Evolutionary conservation across 768 basidiomycete genomes (phyloP).

Genomic region (Rhizopogon vinicolor): DNA sequence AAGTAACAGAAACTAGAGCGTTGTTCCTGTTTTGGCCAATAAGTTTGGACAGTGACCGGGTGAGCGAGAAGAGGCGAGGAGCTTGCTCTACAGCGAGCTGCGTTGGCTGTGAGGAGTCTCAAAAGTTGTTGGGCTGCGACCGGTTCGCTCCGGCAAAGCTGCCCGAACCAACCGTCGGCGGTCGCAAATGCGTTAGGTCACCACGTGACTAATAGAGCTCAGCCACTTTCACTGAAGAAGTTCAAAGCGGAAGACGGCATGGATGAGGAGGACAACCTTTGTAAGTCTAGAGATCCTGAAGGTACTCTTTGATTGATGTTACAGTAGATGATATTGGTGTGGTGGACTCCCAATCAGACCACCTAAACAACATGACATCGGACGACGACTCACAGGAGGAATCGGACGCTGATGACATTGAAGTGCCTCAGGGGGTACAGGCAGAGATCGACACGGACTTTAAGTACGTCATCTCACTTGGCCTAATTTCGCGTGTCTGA

Average conservation of each 20-base stretch:
- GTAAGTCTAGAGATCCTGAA: slow-evolving; percentile 36
- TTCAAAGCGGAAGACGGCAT: background rate
- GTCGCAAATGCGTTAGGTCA: background rate
- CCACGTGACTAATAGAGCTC: background rate
- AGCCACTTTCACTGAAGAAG: too few species aligned
- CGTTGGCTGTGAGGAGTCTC: too few species aligned
- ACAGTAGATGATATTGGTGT: slow-evolving; percentile 35
- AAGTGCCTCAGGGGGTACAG: slow-evolving; percentile 27
- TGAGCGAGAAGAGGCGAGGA: too few species aligned
- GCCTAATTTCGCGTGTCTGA: background rate
- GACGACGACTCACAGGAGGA: slow-evolving; percentile 1
- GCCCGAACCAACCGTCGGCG: background rate
- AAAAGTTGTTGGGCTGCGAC: too few species aligned
- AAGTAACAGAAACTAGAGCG: too few species aligned
- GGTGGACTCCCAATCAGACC: slow-evolving; percentile 31
- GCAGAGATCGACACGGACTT: slow-evolving; percentile 54
- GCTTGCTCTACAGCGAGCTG: too few species aligned
- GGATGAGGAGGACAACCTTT: slow-evolving; percentile 10
- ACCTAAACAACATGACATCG: background rate
- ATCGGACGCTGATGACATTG: slow-evolving; percentile 25
- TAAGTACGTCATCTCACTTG: slow-evolving; percentile 32
- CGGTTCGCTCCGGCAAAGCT: too few species aligned
- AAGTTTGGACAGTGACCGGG: too few species aligned
- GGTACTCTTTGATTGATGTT: slow-evolving; percentile 30
- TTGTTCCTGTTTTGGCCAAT: too few species aligned